These are phyloP conservation scores for Boletellus ananiceps DNA, from an alignment of 768 basidiomycete species.

Conservation along the genomic window DNA sequence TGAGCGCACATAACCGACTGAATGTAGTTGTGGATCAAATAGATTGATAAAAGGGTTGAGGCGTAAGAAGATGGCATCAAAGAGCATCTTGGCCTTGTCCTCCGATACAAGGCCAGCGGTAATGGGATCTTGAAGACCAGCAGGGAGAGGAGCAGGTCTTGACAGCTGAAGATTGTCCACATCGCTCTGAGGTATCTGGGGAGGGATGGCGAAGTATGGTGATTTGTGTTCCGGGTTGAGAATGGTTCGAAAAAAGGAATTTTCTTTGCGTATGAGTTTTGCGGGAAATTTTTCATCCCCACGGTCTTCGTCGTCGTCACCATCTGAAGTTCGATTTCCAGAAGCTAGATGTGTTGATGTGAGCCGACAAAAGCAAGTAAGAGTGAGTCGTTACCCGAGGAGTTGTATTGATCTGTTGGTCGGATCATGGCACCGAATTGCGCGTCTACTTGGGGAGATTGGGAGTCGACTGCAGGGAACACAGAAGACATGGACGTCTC, in stretches of 20 bases:
- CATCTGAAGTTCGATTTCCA: conserved; percentile 27
- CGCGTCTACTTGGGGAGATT: conserved; percentile 21
- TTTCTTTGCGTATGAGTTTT: conserved; percentile 69
- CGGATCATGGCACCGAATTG: conserved; percentile 29
- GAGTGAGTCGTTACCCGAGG: conserved; percentile 22
- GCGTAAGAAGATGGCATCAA: conserved; percentile 75
- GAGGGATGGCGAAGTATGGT: conserved; percentile 27
- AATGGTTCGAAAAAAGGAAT: conserved; percentile 81
- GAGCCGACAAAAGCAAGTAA: not conserved
- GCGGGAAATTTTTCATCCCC: conserved; percentile 70
- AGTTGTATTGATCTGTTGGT: conserved; percentile 27
- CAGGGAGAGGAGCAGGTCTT: conserved; percentile 34
- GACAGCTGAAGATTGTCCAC: conserved; percentile 33
- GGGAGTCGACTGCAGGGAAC: conserved; percentile 31
- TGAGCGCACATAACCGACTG: conserved; percentile 71
- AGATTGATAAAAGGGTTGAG: conserved; percentile 88
- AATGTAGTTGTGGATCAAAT: conserved; percentile 84
- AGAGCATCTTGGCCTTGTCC: conserved; percentile 63
- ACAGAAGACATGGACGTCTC: conserved; percentile 31
- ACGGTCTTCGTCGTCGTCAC: conserved; percentile 66
- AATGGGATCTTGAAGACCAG: conserved; percentile 61
- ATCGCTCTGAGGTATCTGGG: conserved; percentile 31
- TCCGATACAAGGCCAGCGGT: conserved; percentile 66
- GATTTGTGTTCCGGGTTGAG: conserved; percentile 64
- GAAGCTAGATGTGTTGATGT: conserved; percentile 17